Evolutionary conservation across 495 filamentous ascomycete species (phyloP).

Genomic region (Aspergillus taichungensis): DNA sequence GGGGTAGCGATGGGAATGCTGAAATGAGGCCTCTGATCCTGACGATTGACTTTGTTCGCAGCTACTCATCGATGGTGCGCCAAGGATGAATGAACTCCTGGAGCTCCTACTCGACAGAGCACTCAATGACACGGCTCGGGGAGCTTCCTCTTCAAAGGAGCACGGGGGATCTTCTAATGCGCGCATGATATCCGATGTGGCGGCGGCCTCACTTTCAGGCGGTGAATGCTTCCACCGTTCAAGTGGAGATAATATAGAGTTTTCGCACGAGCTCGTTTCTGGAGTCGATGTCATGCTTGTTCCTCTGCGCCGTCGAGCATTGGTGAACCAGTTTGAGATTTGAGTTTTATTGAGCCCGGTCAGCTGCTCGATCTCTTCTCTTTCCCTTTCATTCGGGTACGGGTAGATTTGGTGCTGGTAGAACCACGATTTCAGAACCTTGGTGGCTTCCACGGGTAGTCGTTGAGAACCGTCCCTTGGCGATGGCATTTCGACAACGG

Average conservation of each 20-base stretch:
- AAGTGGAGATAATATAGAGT: constrained; percentile 36
- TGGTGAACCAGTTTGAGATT: constrained; percentile 21
- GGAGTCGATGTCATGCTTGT: background rate
- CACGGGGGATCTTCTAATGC: constrained; percentile 33
- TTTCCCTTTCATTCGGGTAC: constrained; percentile 16
- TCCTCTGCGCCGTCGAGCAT: constrained; percentile 15
- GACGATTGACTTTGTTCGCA: constrained; percentile 11
- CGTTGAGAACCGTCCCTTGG: background rate
- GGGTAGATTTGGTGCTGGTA: constrained; percentile 25
- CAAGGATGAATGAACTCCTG: constrained; percentile 6
- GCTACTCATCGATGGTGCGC: constrained; percentile 8
- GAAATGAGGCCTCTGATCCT: constrained; percentile 6
- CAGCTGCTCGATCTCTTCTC: constrained; percentile 5
- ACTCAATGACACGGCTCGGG: background rate
- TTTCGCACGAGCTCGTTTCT: background rate
- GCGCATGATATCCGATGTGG: constrained; percentile 57
- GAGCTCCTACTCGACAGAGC: constrained; percentile 9
- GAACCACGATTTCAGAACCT: constrained; percentile 14
- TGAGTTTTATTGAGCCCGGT: constrained; percentile 14
- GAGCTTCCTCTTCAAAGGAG: background rate
- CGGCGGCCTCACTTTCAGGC: constrained; percentile 67
- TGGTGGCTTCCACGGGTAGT: constrained; percentile 4
- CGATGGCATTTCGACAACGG: background rate
- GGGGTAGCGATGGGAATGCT: background rate
- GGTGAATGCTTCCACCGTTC: constrained; percentile 69